Conservation (phyloP, 345 rosid species). For the Salix udensis region DNA sequence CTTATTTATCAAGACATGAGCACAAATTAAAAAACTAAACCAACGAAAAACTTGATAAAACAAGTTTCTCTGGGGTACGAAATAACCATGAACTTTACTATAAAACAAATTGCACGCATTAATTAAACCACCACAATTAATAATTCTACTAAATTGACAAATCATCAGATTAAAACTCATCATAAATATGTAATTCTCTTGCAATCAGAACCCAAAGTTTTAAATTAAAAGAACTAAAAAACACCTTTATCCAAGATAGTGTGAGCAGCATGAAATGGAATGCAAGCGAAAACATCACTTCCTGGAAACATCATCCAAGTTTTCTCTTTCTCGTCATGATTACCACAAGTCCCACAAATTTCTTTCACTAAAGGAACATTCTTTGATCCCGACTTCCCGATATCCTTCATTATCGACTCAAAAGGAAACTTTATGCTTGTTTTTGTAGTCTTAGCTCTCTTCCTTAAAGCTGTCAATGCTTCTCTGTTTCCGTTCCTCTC, state of each 20-base stretch:
- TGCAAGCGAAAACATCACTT: conserved; percentile 62
- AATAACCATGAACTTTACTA: too few species aligned
- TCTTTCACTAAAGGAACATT: conserved; percentile 53
- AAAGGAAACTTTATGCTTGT: conserved; percentile 62
- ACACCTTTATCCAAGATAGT: conserved; percentile 66
- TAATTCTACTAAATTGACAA: neutral
- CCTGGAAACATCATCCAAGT: conserved; percentile 87
- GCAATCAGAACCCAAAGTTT: conserved; percentile 2
- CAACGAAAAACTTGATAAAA: neutral
- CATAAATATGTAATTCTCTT: neutral
- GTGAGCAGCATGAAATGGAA: conserved; percentile 82
- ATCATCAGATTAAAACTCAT: neutral
- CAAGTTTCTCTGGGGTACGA: neutral
- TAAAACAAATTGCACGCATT: neutral
- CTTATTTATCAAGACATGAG: neutral
- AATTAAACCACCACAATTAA: neutral
- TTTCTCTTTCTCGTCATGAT: conserved; percentile 56
- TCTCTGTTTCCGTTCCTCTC: conserved; percentile 73
- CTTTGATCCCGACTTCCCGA: conserved; percentile 37
- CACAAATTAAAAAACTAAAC: neutral
- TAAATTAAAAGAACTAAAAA: neutral
- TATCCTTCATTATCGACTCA: conserved; percentile 71
- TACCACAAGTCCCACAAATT: conserved; percentile 75
- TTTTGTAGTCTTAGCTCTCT: conserved; percentile 70
- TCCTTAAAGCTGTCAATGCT: conserved; percentile 74